Conservation (phyloP, 2,329 filamentous ascomycete genomes). For the Apiospora sp. region DNA sequence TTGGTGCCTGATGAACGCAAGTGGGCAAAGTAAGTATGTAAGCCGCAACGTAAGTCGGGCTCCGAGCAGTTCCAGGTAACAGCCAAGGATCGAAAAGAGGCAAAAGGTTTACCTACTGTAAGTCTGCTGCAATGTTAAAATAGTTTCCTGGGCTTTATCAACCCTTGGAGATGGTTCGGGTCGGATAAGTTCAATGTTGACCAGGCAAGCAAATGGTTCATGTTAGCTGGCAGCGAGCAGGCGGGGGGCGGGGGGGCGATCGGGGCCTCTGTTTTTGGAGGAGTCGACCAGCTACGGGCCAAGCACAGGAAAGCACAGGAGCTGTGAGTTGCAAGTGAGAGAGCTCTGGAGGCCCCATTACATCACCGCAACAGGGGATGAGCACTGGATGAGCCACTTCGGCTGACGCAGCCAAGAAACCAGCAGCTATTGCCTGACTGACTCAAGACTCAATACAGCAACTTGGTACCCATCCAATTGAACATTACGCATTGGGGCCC, state of each 20-base stretch:
- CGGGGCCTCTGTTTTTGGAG: constrained; percentile 4
- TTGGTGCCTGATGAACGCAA: constrained; percentile 17
- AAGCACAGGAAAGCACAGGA: neutral
- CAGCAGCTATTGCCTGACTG: neutral
- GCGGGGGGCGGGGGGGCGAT: neutral
- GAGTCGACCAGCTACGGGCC: neutral
- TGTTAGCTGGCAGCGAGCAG: neutral
- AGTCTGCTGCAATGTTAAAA: neutral
- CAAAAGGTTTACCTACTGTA: neutral
- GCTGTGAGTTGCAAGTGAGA: neutral
- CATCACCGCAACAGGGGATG: constrained; percentile 10
- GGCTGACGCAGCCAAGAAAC: constrained; percentile 19
- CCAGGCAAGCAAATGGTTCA: neutral
- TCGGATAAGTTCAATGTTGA: constrained; percentile 8
- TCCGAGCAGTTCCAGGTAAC: constrained; percentile 8
- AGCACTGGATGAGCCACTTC: constrained; percentile 9
- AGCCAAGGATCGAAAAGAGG: neutral
- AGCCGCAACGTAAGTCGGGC: constrained; percentile 2
- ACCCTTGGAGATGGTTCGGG: neutral
- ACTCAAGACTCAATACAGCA: neutral
- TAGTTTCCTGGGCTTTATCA: neutral
- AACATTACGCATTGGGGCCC: neutral
- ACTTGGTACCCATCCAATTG: neutral
- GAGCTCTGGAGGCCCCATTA: constrained; percentile 15
- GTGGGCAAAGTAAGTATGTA: neutral